Evolutionary conservation across 1,139 yeast species (phyloP).

Genomic region (Suhomyces terraborum): DNA sequence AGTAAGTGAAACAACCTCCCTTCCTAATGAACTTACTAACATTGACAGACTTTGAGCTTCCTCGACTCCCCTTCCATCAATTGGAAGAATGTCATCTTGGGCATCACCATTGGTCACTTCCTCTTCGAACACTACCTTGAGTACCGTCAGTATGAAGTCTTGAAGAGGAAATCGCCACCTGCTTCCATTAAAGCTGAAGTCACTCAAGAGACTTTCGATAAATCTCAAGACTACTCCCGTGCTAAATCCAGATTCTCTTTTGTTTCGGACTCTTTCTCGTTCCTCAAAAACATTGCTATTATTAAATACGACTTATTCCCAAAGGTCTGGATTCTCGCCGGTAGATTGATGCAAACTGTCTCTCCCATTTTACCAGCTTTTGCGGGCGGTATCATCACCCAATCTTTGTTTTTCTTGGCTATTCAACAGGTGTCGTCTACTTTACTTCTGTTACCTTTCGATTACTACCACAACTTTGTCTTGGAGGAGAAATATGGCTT

Average conservation of each 20-base stretch:
- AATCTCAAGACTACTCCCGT: slow-evolving; percentile 77
- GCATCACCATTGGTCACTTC: slow-evolving; percentile 75
- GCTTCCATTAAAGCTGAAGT: slow-evolving; percentile 63
- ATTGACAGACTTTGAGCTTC: slow-evolving; percentile 31
- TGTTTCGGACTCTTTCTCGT: slow-evolving; percentile 51
- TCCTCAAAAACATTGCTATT: slow-evolving; percentile 58
- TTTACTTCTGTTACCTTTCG: slow-evolving; percentile 61
- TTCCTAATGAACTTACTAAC: slow-evolving; percentile 12
- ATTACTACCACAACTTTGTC: slow-evolving; percentile 79
- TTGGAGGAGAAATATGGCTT: slow-evolving; percentile 92
- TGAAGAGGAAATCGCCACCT: slow-evolving; percentile 60
- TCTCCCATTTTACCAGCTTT: slow-evolving; percentile 42
- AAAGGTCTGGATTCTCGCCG: slow-evolving; percentile 62
- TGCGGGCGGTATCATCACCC: slow-evolving; percentile 60
- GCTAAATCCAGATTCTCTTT: slow-evolving; percentile 79
- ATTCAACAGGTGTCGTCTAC: slow-evolving; percentile 52
- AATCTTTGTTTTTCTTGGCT: slow-evolving; percentile 60
- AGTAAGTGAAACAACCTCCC: slow-evolving; percentile 18
- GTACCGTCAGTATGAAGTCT: slow-evolving; percentile 73
- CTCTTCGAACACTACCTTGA: slow-evolving; percentile 73
- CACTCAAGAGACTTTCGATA: slow-evolving; percentile 69
- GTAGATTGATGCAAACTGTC: slow-evolving; percentile 36
- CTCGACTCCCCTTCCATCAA: slow-evolving; percentile 63
- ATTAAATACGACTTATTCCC: slow-evolving; percentile 69
- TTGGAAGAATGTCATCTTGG: slow-evolving; percentile 77